Percentiles rank a stretch among this genome's conserved stretches.
Conservation (phyloP, 495 filamentous ascomycete genomes). For the Thozetella sp. region DNA sequence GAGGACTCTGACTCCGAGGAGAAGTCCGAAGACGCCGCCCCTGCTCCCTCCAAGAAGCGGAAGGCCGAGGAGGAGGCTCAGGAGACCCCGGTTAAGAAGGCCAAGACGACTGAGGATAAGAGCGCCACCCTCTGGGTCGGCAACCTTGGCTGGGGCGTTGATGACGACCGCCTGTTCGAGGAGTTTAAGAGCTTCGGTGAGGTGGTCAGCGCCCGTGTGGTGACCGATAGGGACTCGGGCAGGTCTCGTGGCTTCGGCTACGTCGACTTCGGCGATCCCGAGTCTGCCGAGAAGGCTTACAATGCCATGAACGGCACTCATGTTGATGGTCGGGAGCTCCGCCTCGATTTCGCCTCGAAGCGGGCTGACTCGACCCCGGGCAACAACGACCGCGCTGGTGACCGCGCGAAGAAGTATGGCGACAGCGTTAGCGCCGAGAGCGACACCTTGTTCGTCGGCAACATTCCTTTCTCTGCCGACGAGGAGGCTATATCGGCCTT, state of each 20-base stretch:
- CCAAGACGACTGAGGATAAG: constrained; percentile 70
- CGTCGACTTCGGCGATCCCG: constrained; percentile 79
- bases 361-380: constrained; percentile 56
- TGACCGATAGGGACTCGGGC: constrained; percentile 79
- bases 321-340: constrained; percentile 83
- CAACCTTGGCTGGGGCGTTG: constrained; percentile 92
- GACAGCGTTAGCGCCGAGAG: constrained; percentile 74
- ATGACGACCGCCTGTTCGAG: constrained; percentile 85
- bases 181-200: constrained; percentile 88
- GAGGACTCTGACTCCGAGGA: constrained; percentile 47
- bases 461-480: constrained; percentile 82
- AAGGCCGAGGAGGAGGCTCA: constrained; percentile 64
- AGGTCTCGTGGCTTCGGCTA: constrained; percentile 97
- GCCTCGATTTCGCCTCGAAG: constrained; percentile 85
- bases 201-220: constrained; percentile 73
- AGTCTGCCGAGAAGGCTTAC: constrained; percentile 74
- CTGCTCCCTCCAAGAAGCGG: constrained; percentile 48
- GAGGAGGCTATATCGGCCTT: constrained; percentile 74
- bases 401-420: constrained; percentile 76
- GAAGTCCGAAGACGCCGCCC: constrained; percentile 42
- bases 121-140: constrained; percentile 81
- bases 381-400: constrained; percentile 60
- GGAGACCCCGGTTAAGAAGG: constrained; percentile 73
- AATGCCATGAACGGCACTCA: constrained; percentile 77
- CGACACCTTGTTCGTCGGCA: constrained; percentile 93